Conservation (phyloP, 2,329 filamentous ascomycete species). For the Neonectria hederae region DNA sequence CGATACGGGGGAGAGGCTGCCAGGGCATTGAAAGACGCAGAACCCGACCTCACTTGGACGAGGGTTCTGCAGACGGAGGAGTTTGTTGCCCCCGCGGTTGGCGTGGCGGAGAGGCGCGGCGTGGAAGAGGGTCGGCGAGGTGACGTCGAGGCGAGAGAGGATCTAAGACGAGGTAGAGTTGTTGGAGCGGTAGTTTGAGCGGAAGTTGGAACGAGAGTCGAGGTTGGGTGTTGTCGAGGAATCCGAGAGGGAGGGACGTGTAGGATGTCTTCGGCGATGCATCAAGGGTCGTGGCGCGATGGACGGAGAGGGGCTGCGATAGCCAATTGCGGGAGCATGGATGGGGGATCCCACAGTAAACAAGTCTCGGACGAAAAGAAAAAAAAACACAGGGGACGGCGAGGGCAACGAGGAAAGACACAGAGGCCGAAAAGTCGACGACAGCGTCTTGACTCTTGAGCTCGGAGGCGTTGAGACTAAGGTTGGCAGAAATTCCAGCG, state of each 20-base stretch:
- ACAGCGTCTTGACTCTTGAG: conserved; percentile 2
- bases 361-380: conserved; percentile 1
- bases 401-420: background rate
- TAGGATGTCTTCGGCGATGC: conserved; percentile 38
- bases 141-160: conserved; percentile 21
- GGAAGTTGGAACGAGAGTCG: conserved; percentile 14
- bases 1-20: conserved; percentile 95
- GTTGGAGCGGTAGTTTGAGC: background rate
- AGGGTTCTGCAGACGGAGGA: conserved; percentile 25
- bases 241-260: conserved; percentile 17
- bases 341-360: conserved; percentile 32
- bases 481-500: conserved; percentile 34
- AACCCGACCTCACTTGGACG: conserved; percentile 27
- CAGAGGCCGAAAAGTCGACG: conserved; percentile 6
- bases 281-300: conserved; percentile 43
- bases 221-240: conserved; percentile 2
- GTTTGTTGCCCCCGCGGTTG: conserved; percentile 28
- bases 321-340: conserved; percentile 42
- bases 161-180: background rate
- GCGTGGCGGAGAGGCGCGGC: conserved; percentile 32
- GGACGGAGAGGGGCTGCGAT: conserved; percentile 35
- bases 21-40: conserved; percentile 78
- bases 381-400: background rate
- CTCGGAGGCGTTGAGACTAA: conserved; percentile 13
- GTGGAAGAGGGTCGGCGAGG: conserved; percentile 28